Evolutionary conservation across 495 filamentous ascomycete species (phyloP), one percentile per base, ranked within the genome.

Genomic region (Neurospora sp.): DNA sequence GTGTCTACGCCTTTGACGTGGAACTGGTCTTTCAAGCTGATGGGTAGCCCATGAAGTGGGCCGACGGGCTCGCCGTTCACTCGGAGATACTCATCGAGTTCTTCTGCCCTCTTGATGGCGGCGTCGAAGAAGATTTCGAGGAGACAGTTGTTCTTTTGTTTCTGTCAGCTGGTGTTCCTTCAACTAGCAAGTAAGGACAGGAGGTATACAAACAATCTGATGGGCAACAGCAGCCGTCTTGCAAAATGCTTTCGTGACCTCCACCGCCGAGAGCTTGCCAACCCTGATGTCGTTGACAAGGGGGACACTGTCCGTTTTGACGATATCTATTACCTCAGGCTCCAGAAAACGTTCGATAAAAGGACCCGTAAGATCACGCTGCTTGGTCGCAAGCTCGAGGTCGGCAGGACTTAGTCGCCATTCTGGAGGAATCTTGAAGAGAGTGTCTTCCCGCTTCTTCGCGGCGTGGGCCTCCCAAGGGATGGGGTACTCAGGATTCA

Each of bases 11-110:
- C 89, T 73, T 85, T 81, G 34, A 93, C 77, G 70, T 89, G 83
- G 82, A 93, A 92, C 36, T 86, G 85, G 74, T 93, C 91, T 76
- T 93, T 92, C 31, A 92, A 74, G 9, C 84, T 85, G 24, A 93
- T 83, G 4, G 91, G 91, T 0, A 94, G 85, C 11, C 91, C 91
- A 75, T 93, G 90, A 0, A 94, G 81, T 0, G 89, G 88, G 3
- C 91, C 91, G 39, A 89, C 69, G 0, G 84, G 81, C 37, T 80
- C 82, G 10, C 86, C 85, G 31, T 85, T 87, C 40, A 80, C 78
- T 8, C 78, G 74, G 73, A 87, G 74, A 54, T 81, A 85, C 28
- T 80, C 81, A 76, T 93, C 92, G 17, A 92, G 85, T 39, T 84
- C 79, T 7, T 79, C 80, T n/a, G 90, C 91, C 17, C 87, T 84